Evolutionary conservation across 495 filamentous ascomycete species (phyloP).

Genomic region (Cairneyella variabilis): DNA sequence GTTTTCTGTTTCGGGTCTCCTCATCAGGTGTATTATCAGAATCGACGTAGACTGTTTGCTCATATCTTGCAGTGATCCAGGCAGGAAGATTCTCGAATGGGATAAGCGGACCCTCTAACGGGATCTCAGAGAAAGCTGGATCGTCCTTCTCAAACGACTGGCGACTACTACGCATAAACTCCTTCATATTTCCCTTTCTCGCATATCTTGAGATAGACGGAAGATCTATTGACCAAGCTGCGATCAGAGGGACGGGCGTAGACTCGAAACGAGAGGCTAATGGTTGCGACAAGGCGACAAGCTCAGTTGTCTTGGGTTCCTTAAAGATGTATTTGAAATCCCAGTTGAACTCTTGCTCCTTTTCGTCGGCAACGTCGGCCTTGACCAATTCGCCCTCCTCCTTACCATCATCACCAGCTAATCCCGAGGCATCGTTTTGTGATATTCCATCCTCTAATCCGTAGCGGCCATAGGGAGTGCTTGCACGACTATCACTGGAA

Average conservation of each 20-base stretch:
- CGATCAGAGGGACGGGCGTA: constrained; percentile 22
- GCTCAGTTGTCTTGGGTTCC: constrained; percentile 17
- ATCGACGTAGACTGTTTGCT: background rate
- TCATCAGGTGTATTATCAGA: background rate
- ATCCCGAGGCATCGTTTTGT: background rate
- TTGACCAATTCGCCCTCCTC: background rate
- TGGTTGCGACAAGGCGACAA: constrained; percentile 33
- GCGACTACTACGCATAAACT: constrained; percentile 39
- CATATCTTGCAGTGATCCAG: constrained; percentile 18
- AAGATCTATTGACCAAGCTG: constrained; percentile 5
- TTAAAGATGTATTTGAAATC: constrained; percentile 38
- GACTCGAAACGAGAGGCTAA: constrained; percentile 32
- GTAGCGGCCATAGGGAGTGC: constrained; percentile 2
- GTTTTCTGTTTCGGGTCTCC: constrained; percentile 12
- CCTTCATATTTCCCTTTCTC: constrained; percentile 39
- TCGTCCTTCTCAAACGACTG: constrained; percentile 37
- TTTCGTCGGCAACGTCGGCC: constrained; percentile 21
- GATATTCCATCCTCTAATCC: background rate
- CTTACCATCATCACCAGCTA: background rate
- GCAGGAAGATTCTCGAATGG: constrained; percentile 15
- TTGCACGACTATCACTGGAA: constrained; percentile 2
- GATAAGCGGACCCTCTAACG: constrained; percentile 26
- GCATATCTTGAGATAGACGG: constrained; percentile 42
- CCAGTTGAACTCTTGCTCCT: constrained; percentile 34
- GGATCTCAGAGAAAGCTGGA: constrained; percentile 38